These are phyloP conservation scores for Elsinoe batatas DNA, from an alignment of 2,329 filamentous ascomycete species.

Conservation along the genomic window DNA sequence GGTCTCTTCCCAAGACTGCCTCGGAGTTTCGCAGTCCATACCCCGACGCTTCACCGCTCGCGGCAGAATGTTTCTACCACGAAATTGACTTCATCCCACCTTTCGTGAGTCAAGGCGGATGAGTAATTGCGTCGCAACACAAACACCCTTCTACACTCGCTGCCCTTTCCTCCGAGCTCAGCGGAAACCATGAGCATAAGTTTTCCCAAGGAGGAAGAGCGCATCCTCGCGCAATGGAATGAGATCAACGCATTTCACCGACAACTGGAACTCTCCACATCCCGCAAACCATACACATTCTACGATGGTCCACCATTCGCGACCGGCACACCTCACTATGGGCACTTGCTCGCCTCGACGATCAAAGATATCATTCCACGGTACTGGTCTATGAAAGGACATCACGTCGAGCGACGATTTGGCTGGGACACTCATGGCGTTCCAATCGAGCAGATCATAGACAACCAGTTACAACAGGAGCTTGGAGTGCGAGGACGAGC, in stretches of 20 bases:
- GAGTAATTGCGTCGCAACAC: neutral
- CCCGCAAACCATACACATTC: conserved; percentile 80
- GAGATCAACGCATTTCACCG: conserved; percentile 85
- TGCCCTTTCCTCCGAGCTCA: neutral
- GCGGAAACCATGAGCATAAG: conserved; percentile 62
- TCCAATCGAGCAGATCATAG: conserved; percentile 93
- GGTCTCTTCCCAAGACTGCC: neutral
- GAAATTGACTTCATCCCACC: conserved; percentile 3
- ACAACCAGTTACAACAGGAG: conserved; percentile 59
- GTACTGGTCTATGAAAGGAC: conserved; percentile 97
- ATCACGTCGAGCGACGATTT: conserved; percentile 82
- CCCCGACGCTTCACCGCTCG: neutral
- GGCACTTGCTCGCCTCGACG: conserved; percentile 77
- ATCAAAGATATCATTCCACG: conserved; percentile 96
- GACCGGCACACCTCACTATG: conserved; percentile 54
- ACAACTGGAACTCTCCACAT: conserved; percentile 77
- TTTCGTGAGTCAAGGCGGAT: neutral
- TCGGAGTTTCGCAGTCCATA: neutral
- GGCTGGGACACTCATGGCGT: conserved; percentile 95
- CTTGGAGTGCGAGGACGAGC: conserved; percentile 79
- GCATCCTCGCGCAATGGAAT: conserved; percentile 74
- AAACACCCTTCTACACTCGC: neutral
- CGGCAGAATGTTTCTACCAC: conserved; percentile 10
- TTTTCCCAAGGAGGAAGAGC: conserved; percentile 87
- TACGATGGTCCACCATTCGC: conserved; percentile 60